Evolutionary conservation across 2,329 filamentous ascomycete genomes (phyloP), one percentile per base, ranked within the genome.

Genomic region (Sordariomycetes sp.): DNA sequence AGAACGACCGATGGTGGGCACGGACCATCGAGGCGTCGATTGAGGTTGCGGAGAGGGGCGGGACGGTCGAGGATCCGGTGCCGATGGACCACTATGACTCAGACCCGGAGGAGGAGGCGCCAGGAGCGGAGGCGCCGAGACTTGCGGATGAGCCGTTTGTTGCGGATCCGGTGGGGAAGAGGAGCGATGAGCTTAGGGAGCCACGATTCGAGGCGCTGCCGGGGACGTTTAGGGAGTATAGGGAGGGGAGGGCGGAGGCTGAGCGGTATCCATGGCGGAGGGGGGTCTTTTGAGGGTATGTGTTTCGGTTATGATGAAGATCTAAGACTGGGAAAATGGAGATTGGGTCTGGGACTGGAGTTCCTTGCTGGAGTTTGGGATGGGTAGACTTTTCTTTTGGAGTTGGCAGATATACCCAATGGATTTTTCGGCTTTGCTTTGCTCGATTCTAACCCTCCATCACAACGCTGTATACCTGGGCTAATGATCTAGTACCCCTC

Each of bases 31-130:
- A 42, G 22, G 52, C 45, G 20, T 50, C 56, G 10, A 54, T 51
- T 6, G 56, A 45, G 24, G 52, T 25, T 6, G 52, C 34, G 28
- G 53, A 51, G 15, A 39, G 52, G n/a, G 32, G 52, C 17, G 51
- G 36, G 7, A 12, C 12, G 20, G 34, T 58, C 39, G 39, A 58
- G 34, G 42, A 48, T 15, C 56, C 56, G 2, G 52, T 45, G 22
- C 56, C 56, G 34, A 4, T 34, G n/a, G 56, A 58, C 28, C 52
- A 52, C 17, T 51, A 58, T 24, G 56, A 58, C 42, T 54, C 39
- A 20, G 56, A 58, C 32, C 32, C 28, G 22, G 56, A 54, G 5
- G 56, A 51, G 20, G 25, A 22, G 24, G n/a, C 22, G 8, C 45
- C 36, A 13, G 56, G 52, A 1, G n/a, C 32, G 8, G 56, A 54